Percentiles rank a stretch among this genome's conserved stretches.
phyloP scores from a whole-genome alignment of 306 rosid species.

The Lathyrus aphaca region DNA sequence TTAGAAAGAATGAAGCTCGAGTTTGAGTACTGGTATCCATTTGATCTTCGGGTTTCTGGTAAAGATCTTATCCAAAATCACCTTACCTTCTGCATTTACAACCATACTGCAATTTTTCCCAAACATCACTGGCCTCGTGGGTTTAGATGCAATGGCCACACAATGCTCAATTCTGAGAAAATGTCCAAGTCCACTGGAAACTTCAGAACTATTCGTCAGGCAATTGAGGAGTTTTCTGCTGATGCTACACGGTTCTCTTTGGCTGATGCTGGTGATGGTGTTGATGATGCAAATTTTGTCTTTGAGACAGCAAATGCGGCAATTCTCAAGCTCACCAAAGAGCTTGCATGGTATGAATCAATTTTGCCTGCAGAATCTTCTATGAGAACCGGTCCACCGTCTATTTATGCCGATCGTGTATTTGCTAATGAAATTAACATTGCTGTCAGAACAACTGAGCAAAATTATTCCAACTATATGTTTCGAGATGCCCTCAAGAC shows the following conservation, averaged over 20 bases:
- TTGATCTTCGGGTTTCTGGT: conserved; percentile 94
- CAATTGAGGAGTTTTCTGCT: conserved; percentile 91
- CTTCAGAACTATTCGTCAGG: conserved; percentile 79
- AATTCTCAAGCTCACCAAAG: conserved; percentile 80
- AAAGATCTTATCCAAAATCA: conserved; percentile 95
- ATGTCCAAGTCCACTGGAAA: conserved; percentile 98
- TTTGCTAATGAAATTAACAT: conserved; percentile 84
- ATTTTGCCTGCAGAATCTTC: conserved; percentile 67
- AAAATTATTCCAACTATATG: conserved; percentile 72
- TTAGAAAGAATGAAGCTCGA: conserved; percentile 78
- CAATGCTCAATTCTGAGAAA: conserved; percentile 86
- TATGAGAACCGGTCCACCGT: conserved; percentile 74
- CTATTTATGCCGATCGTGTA: conserved; percentile 80
- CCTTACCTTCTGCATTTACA: conserved; percentile 80
- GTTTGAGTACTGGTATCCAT: conserved; percentile 98
- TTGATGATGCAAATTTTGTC: conserved; percentile 92
- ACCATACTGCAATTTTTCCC: conserved; percentile 79
- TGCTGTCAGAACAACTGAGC: conserved; percentile 77
- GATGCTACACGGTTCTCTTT: conserved; percentile 89
- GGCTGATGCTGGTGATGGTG: conserved; percentile 98
- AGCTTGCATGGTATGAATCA: conserved; percentile 85
- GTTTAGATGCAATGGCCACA: conserved; percentile 90
- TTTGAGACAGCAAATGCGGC: conserved; percentile 93
- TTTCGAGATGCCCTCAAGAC: conserved; percentile 88
- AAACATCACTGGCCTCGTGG: conserved; percentile 86